phyloP scores from a whole-genome alignment of 2,329 filamentous ascomycete genomes.

The Colletotrichum tabaci region DNA sequence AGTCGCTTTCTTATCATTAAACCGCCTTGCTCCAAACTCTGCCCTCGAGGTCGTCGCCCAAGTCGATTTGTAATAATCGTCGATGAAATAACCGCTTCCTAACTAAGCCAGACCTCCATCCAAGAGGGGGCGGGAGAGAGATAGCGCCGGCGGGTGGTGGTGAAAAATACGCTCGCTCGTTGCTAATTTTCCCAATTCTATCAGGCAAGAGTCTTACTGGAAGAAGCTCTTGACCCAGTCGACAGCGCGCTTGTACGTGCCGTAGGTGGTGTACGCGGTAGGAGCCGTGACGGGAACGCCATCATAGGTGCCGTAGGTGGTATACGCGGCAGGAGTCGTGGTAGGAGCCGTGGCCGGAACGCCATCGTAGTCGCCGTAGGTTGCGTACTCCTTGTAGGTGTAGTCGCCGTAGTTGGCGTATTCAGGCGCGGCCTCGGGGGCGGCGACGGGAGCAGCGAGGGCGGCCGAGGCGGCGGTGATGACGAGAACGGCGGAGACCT shows the following conservation, averaged over 20 bases:
- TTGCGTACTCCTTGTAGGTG: conserved; percentile 20
- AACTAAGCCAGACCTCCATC: neutral
- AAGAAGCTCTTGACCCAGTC: conserved; percentile 33
- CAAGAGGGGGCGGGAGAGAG: neutral
- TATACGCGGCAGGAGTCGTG: conserved; percentile 36
- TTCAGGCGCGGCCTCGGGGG: conserved; percentile 17
- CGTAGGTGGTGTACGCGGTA: conserved; percentile 30
- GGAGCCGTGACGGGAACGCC: neutral
- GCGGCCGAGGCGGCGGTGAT: conserved; percentile 46
- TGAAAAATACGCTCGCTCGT: neutral
- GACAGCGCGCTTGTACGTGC: conserved; percentile 32
- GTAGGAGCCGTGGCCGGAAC: neutral
- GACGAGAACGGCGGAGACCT: conserved; percentile 48
- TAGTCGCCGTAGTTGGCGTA: conserved; percentile 39
- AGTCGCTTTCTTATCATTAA: neutral
- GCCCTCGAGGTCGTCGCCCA: neutral
- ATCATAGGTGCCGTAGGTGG: conserved; percentile 30
- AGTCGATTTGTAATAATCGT: no score
- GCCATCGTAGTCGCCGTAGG: conserved; percentile 39
- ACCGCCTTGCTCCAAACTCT: neutral
- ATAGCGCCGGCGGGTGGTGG: neutral
- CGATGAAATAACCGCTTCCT: neutral
- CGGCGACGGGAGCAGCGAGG: conserved; percentile 40
- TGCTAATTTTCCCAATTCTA: neutral
- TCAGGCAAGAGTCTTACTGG: neutral